Percentiles rank a stretch among this genome's conserved stretches.
Conservation (phyloP, 2,329 filamentous ascomycete genomes). For the Colletotrichum sublineola region DNA sequence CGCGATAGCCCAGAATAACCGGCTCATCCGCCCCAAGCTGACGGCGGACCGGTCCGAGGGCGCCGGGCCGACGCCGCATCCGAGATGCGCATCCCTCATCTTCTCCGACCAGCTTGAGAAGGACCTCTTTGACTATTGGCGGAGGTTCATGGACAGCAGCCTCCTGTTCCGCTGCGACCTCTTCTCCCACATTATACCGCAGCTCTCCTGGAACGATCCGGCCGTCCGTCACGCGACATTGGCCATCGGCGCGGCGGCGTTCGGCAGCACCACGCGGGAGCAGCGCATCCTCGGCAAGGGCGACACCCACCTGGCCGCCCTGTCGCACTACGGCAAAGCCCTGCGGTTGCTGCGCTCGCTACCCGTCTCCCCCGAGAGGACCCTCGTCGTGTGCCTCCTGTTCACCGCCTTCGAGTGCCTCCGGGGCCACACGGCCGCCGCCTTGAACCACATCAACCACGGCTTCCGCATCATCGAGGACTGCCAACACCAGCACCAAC, state of each 20-base stretch:
- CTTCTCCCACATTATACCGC: constrained; percentile 38
- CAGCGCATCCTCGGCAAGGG: constrained; percentile 22
- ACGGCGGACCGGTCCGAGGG: neutral
- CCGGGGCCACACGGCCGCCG: constrained; percentile 54
- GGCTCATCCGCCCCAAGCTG: constrained; percentile 9
- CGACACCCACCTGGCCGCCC: constrained; percentile 51
- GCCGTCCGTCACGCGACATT: constrained; percentile 55
- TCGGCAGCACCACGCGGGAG: constrained; percentile 14
- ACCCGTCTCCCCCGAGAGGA: constrained; percentile 51
- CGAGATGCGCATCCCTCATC: constrained; percentile 16
- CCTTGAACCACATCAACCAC: constrained; percentile 56
- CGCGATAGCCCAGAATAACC: neutral
- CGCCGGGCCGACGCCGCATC: neutral
- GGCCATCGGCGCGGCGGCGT: constrained; percentile 52
- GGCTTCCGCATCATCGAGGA: constrained; percentile 44
- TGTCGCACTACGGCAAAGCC: constrained; percentile 57
- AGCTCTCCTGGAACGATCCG: constrained; percentile 27
- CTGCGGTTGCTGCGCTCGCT: constrained; percentile 51
- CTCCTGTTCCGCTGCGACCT: constrained; percentile 18
- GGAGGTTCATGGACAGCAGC: neutral
- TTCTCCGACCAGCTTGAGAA: constrained; percentile 32
- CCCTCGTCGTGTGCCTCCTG: constrained; percentile 52
- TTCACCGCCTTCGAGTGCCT: constrained; percentile 58
- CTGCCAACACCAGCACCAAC: neutral
- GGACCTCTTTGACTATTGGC: constrained; percentile 31